Evolutionary conservation across 768 basidiomycete species (phyloP).

Genomic region (Pisolithus albus): DNA sequence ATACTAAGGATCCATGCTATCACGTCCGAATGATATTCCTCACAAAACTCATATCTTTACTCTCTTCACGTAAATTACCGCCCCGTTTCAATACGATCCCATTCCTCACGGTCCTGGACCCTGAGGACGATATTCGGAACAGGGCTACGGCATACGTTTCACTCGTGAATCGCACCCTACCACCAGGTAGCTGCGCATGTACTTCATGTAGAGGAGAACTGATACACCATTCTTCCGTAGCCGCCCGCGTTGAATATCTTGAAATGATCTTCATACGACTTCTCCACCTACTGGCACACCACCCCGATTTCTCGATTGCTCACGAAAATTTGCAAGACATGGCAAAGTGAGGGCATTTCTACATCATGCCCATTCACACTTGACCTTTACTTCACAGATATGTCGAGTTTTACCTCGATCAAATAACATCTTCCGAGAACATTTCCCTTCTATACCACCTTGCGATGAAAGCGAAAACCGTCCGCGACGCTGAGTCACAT

Average conservation of each 20-base stretch:
- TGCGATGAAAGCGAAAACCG: slow-evolving; percentile 77
- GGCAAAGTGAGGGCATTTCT: slow-evolving; percentile 54
- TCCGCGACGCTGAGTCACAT: slow-evolving; percentile 69
- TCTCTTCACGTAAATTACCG: slow-evolving; percentile 60
- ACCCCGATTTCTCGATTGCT: slow-evolving; percentile 78
- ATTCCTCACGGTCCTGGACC: slow-evolving; percentile 87
- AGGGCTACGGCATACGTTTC: slow-evolving; percentile 53
- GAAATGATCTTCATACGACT: slow-evolving; percentile 83
- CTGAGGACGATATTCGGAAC: slow-evolving; percentile 70
- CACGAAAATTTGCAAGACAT: slow-evolving; percentile 70
- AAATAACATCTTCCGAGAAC: slow-evolving; percentile 73
- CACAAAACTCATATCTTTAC: slow-evolving; percentile 58
- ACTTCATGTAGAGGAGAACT: not conserved
- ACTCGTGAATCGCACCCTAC: slow-evolving; percentile 40
- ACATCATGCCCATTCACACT: not conserved
- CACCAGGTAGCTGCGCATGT: slow-evolving; percentile 32
- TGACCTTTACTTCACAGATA: slow-evolving; percentile 48
- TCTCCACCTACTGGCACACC: slow-evolving; percentile 84
- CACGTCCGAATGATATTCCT: slow-evolving; percentile 78
- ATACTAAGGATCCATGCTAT: slow-evolving; percentile 73
- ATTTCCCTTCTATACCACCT: slow-evolving; percentile 78
- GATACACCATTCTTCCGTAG: slow-evolving; percentile 25
- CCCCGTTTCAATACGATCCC: slow-evolving; percentile 76
- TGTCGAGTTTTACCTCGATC: slow-evolving; percentile 79
- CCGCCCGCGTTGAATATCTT: slow-evolving; percentile 54